Conservation (phyloP, 2,329 filamentous ascomycete genomes). For the Ampelomyces quisqualis region DNA sequence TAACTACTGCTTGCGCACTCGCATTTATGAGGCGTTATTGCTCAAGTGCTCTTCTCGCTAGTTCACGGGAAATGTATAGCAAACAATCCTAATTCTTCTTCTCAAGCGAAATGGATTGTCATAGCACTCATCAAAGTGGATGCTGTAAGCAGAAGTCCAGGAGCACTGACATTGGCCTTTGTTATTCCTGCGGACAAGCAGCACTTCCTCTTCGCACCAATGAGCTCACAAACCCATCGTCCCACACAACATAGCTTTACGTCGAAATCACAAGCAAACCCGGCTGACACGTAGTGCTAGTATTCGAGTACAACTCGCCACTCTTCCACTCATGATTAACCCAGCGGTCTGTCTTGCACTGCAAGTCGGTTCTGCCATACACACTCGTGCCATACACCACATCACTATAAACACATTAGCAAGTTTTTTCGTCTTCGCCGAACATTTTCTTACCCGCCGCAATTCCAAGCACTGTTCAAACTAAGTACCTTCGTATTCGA, state of each 20-base stretch:
- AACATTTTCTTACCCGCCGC: slow-evolving; percentile 7
- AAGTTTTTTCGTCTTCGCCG: no score
- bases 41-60: no score
- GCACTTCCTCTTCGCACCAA: not conserved
- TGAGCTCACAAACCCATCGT: no score
- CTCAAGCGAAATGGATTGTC: no score
- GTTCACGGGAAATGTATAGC: no score
- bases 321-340: slow-evolving; percentile 10
- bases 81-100: no score
- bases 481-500: slow-evolving; percentile 1
- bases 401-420: not conserved
- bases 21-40: no score
- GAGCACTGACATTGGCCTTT: no score
- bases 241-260: not conserved
- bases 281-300: slow-evolving; percentile 3
- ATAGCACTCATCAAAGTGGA: no score
- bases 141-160: no score
- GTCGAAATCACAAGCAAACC: not conserved
- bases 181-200: not conserved
- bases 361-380: slow-evolving; percentile 2
- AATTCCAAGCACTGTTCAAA: slow-evolving; percentile 11
- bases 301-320: slow-evolving; percentile 6
- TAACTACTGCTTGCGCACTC: no score
- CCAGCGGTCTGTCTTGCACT: slow-evolving; percentile 10
- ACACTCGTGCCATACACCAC: slow-evolving; percentile 1